Evolutionary conservation across 441 rosid genomes (phyloP), one percentile per base, ranked within the genome.

Genomic region (Populus hybrid): DNA sequence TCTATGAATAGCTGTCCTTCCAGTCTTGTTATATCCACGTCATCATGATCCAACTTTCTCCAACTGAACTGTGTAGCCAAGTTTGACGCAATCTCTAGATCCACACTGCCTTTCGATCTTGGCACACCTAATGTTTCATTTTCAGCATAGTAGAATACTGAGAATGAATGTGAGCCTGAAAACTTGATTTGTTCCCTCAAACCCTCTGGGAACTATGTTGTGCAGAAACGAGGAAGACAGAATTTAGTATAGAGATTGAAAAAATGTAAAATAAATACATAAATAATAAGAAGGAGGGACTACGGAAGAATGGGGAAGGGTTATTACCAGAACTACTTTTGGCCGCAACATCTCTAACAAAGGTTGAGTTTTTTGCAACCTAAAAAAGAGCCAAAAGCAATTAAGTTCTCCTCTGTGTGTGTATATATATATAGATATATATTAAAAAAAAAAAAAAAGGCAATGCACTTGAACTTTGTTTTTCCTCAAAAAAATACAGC

Each of bases 331-430:
- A 76, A 90, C 85, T 70, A 76, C 76, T 82, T 90, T 91, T 11
- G 95, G 99, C 77, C 84, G 90, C 88, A 95, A 81, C 6, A 78
- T 20, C 79, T 82, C 83, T 73, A 93, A 71, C 46, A 92, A 86
- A 20, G 84, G 81, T 70, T 82, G 83, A 77, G 86, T 76, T 81
- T 90, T 91, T 64, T 81, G 82, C 78, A 75, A 77, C 82, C 98
- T 91, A 81, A 74, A 83, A 79, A 72, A 75, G 64, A 80, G 5
- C 16, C 61, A n/a, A 75, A 5, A 64, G 24, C 42, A 24, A 23
- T 26, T 7, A 46, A 46, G 50, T 40, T 11, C 50, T 40, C 36
- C 36, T 34, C 8, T 34, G 36, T 11, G 5, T 10, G 4, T 40
- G 5, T n/a, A n/a, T n/a, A n/a, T n/a, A n/a, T n/a, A n/a, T n/a